Percentiles rank a stretch among this genome's conserved stretches.
Conservation (phyloP, 306 rosid species). For the Trifolium pratense region DNA sequence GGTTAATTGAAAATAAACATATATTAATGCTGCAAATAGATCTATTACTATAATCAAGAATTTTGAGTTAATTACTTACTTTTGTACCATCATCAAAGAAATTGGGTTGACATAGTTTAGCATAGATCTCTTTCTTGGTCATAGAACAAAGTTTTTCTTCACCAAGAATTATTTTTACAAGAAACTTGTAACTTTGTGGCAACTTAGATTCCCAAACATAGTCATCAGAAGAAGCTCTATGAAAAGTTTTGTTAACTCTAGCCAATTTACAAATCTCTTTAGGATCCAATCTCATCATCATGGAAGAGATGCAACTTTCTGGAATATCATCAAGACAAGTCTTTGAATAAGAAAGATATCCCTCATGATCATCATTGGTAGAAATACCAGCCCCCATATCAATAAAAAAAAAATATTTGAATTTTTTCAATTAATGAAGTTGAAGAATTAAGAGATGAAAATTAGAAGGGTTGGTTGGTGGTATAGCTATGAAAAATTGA, state of each 20-base stretch:
- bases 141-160: conserved; percentile 21
- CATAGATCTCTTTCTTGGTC: conserved; percentile 67
- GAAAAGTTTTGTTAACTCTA: conserved; percentile 56
- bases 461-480: conserved; percentile 33
- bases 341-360: background rate
- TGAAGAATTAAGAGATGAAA: conserved; percentile 7
- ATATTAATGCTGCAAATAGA: background rate
- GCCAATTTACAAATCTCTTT: conserved; percentile 78
- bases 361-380: conserved; percentile 18
- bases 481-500: conserved; percentile 53
- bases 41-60: conserved; percentile 25
- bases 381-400: conserved; percentile 72
- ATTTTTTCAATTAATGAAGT: background rate
- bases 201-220: conserved; percentile 79
- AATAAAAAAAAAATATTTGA: conserved; percentile 1
- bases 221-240: conserved; percentile 71
- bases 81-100: conserved; percentile 64
- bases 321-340: conserved; percentile 69
- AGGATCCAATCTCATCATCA: conserved; percentile 64
- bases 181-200: conserved; percentile 58
- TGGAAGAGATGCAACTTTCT: conserved; percentile 65
- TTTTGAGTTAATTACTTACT: conserved; percentile 61
- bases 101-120: conserved; percentile 57
- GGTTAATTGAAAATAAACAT: background rate
- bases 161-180: conserved; percentile 45